These are phyloP conservation scores for Selaginella moellendorffii DNA, from an alignment of 75 land plant species.

Conservation along the genomic window DNA sequence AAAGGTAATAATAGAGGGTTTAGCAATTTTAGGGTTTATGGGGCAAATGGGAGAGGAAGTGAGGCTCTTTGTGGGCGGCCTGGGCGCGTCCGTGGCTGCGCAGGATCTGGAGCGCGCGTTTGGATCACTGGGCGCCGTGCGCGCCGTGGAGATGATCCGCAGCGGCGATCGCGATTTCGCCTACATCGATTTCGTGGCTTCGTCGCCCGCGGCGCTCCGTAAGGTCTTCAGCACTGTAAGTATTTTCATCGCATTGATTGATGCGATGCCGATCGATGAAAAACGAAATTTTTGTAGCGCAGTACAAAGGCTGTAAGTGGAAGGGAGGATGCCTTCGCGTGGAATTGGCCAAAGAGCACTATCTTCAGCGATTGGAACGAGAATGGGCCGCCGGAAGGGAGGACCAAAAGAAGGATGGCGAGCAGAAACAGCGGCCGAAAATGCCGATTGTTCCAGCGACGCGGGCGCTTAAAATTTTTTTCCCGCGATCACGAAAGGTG, in stretches of 20 bases:
- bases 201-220: conserved; percentile 37
- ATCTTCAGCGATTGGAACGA: conserved; percentile 42
- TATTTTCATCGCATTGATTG: background rate
- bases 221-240: conserved; percentile 70
- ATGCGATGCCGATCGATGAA: background rate
- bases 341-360: conserved; percentile 87
- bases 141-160: conserved; percentile 41
- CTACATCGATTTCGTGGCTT: conserved; percentile 55
- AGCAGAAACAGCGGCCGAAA: background rate
- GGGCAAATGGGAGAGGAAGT: conserved; percentile 2
- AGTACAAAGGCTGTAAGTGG: conserved; percentile 98
- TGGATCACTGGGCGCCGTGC: conserved; percentile 40
- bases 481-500: conserved; percentile 54
- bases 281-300: conserved; percentile 10
- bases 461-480: conserved; percentile 31
- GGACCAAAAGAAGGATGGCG: conserved; percentile 27
- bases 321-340: conserved; percentile 70
- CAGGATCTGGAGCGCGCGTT: conserved; percentile 49
- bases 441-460: background rate
- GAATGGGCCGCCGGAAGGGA: conserved; percentile 48
- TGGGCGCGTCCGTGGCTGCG: conserved; percentile 41
- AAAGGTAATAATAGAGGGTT: too few species aligned
- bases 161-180: conserved; percentile 46
- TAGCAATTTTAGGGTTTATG: background rate
- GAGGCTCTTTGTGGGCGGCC: conserved; percentile 69